Evolutionary conservation across 2,329 filamentous ascomycete species (phyloP).

Genomic region (Fusarium tjaetaba): DNA sequence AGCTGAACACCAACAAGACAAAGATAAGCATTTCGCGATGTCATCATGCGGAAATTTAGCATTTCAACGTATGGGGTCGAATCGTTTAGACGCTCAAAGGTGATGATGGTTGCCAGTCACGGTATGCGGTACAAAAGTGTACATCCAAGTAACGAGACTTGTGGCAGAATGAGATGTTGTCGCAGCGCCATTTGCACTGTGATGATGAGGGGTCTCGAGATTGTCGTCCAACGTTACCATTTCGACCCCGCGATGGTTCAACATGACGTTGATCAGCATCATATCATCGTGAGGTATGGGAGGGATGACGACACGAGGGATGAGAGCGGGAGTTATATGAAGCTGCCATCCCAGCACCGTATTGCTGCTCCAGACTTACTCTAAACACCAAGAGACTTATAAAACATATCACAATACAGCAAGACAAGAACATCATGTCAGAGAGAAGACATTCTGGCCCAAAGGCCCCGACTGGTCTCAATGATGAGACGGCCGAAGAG

Average conservation of each 20-base stretch:
- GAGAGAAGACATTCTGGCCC: conserved; percentile 24
- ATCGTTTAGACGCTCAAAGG: background rate
- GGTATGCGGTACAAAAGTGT: background rate
- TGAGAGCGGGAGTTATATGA: conserved; percentile 32
- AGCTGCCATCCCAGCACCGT: background rate
- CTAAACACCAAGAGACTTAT: background rate
- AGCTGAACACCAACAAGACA: background rate
- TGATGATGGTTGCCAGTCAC: background rate
- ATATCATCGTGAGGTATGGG: conserved; percentile 17
- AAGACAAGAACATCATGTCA: conserved; percentile 1
- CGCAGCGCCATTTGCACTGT: conserved; percentile 37
- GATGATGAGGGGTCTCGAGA: conserved; percentile 33
- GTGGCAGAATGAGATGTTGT: background rate
- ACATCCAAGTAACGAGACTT: background rate
- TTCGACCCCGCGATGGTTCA: conserved; percentile 19
- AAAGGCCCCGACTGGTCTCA: conserved; percentile 37
- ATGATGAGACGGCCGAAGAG: conserved; percentile 47
- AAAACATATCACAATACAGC: background rate
- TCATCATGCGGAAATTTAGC: background rate
- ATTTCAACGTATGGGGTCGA: conserved; percentile 3
- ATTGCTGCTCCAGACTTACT: background rate
- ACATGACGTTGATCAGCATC: conserved; percentile 44
- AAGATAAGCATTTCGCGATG: background rate
- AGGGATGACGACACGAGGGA: conserved; percentile 32
- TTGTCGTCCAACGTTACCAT: conserved; percentile 29